Conservation (phyloP, 495 filamentous ascomycete genomes). For the Mycothermus thermophilus region DNA sequence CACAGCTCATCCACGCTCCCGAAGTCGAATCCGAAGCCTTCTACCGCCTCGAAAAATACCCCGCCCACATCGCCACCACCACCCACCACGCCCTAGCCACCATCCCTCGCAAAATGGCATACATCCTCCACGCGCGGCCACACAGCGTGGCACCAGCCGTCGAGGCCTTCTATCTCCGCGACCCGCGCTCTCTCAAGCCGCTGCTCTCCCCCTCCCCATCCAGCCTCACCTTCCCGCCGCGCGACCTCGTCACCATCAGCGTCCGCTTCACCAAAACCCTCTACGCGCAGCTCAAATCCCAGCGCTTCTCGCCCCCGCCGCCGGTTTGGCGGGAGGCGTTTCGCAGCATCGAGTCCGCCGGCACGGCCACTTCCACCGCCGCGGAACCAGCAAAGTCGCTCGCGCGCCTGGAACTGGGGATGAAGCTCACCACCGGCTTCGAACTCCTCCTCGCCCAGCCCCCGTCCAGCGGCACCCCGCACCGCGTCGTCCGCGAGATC, state of each 20-base stretch:
- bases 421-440: slow-evolving; percentile 82
- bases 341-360: slow-evolving; percentile 5
- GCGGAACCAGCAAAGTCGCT: slow-evolving; percentile 12
- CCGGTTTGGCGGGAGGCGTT: slow-evolving; percentile 41
- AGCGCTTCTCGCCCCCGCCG: slow-evolving; percentile 57
- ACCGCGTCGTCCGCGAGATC: slow-evolving; percentile 55
- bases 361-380: background rate
- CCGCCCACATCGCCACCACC: slow-evolving; percentile 51
- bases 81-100: slow-evolving; percentile 57
- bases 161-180: slow-evolving; percentile 86
- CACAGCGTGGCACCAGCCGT: slow-evolving; percentile 65
- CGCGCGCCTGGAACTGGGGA: slow-evolving; percentile 54
- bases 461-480: slow-evolving; percentile 50
- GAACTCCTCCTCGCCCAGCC: slow-evolving; percentile 69
- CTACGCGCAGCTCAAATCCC: slow-evolving; percentile 83
- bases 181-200: slow-evolving; percentile 62
- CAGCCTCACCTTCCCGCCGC: slow-evolving; percentile 46
- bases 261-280: slow-evolving; percentile 74
- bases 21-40: slow-evolving; percentile 80
- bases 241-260: slow-evolving; percentile 65
- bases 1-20: slow-evolving; percentile 49
- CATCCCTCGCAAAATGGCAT: slow-evolving; percentile 73
- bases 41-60: slow-evolving; percentile 72
- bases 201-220: slow-evolving; percentile 35
- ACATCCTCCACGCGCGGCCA: slow-evolving; percentile 58